Conservation (phyloP, 495 filamentous ascomycete species). For the Pyrenula massariospora region DNA sequence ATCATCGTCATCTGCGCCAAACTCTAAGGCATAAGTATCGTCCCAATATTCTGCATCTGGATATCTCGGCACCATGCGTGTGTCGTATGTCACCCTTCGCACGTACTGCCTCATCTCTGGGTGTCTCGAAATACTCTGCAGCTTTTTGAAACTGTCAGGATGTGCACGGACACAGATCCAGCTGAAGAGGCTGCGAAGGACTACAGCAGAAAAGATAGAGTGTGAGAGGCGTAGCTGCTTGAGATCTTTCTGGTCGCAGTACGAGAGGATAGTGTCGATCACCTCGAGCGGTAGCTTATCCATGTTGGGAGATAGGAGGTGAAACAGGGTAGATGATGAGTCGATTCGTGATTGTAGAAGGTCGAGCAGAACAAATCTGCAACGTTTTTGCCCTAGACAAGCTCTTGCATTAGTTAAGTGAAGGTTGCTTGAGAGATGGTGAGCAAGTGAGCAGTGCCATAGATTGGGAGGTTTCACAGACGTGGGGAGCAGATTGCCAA, state of each 20-base stretch:
- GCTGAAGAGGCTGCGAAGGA: background rate
- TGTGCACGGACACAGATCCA: background rate
- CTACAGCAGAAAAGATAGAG: background rate
- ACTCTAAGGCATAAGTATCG: background rate
- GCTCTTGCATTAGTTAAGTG: no score
- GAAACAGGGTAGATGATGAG: no score
- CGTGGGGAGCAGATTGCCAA: no score
- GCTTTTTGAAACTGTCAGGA: background rate
- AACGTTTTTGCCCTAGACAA: no score
- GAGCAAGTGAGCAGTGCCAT: no score
- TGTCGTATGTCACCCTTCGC: background rate
- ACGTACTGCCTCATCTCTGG: background rate
- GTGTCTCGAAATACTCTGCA: background rate
- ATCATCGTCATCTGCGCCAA: no score
- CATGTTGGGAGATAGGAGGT: no score
- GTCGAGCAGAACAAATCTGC: no score
- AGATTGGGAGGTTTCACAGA: no score
- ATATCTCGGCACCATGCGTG: background rate
- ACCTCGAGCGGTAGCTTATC: background rate
- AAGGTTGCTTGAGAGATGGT: no score
- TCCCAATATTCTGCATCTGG: background rate
- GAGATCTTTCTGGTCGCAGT: background rate
- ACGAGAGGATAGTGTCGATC: background rate
- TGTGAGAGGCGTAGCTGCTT: background rate
- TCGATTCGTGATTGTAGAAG: no score